Evolutionary conservation across 2,329 filamentous ascomycete genomes (phyloP).

Genomic region (Myotisia sp.): DNA sequence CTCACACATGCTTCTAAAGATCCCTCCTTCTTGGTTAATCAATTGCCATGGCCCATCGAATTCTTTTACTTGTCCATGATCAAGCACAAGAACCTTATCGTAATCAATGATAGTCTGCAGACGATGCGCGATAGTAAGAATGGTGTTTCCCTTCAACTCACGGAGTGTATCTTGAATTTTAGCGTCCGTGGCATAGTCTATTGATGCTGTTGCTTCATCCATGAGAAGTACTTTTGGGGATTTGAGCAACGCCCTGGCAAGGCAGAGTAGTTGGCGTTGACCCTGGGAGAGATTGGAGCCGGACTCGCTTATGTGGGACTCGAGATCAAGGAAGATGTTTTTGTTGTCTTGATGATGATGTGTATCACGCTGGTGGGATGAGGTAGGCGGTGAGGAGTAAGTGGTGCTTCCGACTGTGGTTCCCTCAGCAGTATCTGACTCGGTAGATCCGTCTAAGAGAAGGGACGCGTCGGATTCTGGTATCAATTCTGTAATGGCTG

Average conservation of each 20-base stretch:
- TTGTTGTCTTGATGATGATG: slow-evolving; percentile 58
- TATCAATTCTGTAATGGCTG: slow-evolving; percentile 12
- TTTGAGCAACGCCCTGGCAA: slow-evolving; percentile 85
- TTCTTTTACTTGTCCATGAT: slow-evolving; percentile 76
- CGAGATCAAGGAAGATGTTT: slow-evolving; percentile 82
- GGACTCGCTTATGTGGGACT: slow-evolving; percentile 71
- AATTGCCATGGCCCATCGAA: slow-evolving; percentile 82
- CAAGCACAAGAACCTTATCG: slow-evolving; percentile 88
- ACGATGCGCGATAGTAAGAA: slow-evolving; percentile 90
- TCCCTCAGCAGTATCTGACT: slow-evolving; percentile 6
- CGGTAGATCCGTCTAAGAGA: slow-evolving; percentile 3
- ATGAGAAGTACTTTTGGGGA: slow-evolving; percentile 88
- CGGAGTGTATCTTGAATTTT: slow-evolving; percentile 96
- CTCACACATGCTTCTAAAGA: slow-evolving; percentile 54
- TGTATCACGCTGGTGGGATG: slow-evolving; percentile 12
- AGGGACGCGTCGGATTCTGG: background rate
- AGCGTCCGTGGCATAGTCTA: slow-evolving; percentile 87
- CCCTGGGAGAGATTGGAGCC: slow-evolving; percentile 92
- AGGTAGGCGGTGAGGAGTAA: slow-evolving; percentile 8
- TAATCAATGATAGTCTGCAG: slow-evolving; percentile 96
- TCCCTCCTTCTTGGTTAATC: slow-evolving; percentile 53
- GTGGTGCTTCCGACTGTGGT: slow-evolving; percentile 3
- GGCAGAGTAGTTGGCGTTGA: slow-evolving; percentile 83
- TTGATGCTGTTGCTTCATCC: slow-evolving; percentile 96
- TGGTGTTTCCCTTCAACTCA: slow-evolving; percentile 75